phyloP scores from a whole-genome alignment of 805 yeast species.

The Wickerhamiella alocasiicola region DNA sequence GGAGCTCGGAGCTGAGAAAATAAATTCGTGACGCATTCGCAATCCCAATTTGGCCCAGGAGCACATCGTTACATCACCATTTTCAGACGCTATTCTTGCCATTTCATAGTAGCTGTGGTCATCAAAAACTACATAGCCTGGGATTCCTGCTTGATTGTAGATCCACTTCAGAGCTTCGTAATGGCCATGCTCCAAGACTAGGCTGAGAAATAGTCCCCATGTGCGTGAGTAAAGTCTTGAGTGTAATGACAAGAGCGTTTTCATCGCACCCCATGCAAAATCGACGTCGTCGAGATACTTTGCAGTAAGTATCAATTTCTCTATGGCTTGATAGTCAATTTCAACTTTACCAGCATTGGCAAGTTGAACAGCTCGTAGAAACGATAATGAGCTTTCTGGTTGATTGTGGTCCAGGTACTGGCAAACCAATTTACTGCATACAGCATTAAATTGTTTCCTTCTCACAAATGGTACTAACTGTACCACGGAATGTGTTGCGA shows the following conservation, averaged over 20 bases:
- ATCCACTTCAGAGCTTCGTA: conserved; percentile 23
- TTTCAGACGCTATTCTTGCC: conserved; percentile 20
- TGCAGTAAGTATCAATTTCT: conserved; percentile 21
- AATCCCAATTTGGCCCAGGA: conserved; percentile 25
- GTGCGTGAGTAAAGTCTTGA: conserved; percentile 22
- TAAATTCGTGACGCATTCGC: conserved; percentile 20
- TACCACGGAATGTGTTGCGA: conserved; percentile 14
- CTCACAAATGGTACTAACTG: conserved; percentile 16
- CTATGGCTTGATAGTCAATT: conserved; percentile 20
- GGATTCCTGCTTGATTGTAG: conserved; percentile 21
- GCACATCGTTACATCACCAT: conserved; percentile 23
- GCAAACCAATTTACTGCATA: conserved; percentile 17
- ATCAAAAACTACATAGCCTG: conserved; percentile 25
- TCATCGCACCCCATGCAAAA: conserved; percentile 20
- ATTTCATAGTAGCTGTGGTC: conserved; percentile 22
- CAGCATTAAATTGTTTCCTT: conserved; percentile 3
- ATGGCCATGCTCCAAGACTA: conserved; percentile 18
- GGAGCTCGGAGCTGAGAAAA: conserved; percentile 1
- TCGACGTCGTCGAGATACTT: conserved; percentile 23
- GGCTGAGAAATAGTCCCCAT: conserved; percentile 25
- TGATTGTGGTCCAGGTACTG: conserved; percentile 17
- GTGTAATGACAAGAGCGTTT: conserved; percentile 15
- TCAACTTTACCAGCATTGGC: conserved; percentile 19
- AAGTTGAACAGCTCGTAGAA: conserved; percentile 20
- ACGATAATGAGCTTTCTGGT: conserved; percentile 20